Percentiles rank a stretch among this genome's conserved stretches.
Evolutionary conservation across 805 yeast species (phyloP).

Genomic region (Lipomyces sp.): DNA sequence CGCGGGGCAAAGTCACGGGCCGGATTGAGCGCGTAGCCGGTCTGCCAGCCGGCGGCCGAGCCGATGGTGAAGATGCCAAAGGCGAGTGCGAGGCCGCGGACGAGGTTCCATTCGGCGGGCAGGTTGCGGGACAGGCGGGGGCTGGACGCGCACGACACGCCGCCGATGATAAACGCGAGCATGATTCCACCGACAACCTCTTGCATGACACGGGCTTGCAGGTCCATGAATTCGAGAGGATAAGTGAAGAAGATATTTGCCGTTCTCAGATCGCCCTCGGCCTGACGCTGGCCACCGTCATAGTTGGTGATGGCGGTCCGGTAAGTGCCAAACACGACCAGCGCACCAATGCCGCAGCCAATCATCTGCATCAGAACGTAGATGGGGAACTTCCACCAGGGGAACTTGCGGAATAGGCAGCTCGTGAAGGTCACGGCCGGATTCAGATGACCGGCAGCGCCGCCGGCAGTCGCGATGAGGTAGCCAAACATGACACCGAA

Average conservation of each 20-base stretch:
- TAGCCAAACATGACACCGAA: conserved; percentile 53
- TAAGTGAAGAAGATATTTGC: conserved; percentile 50
- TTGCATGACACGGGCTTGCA: conserved; percentile 47
- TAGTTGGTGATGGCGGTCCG: conserved; percentile 41
- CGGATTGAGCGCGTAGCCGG: conserved; percentile 54
- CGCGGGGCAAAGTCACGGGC: conserved; percentile 59
- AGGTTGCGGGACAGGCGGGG: conserved; percentile 7
- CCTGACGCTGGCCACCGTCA: conserved; percentile 40
- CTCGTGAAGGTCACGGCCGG: conserved; percentile 51
- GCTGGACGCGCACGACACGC: conserved; percentile 36
- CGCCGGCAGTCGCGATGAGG: conserved; percentile 48
- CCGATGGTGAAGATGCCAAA: conserved; percentile 44
- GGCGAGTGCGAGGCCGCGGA: conserved; percentile 46
- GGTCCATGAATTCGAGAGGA: conserved; percentile 43
- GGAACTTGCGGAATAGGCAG: conserved; percentile 52
- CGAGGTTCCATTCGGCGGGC: conserved; percentile 25
- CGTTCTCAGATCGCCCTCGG: conserved; percentile 37
- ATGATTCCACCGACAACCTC: conserved; percentile 48
- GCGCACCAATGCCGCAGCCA: conserved; percentile 50
- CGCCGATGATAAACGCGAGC: conserved; percentile 47
- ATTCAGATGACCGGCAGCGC: conserved; percentile 58
- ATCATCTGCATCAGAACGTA: conserved; percentile 49
- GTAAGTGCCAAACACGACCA: conserved; percentile 47
- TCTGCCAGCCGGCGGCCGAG: conserved; percentile 49
- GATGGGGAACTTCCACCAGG: conserved; percentile 46